Conservation (phyloP, 2,329 filamentous ascomycete species). For the Aspergillus sclerotialis region DNA sequence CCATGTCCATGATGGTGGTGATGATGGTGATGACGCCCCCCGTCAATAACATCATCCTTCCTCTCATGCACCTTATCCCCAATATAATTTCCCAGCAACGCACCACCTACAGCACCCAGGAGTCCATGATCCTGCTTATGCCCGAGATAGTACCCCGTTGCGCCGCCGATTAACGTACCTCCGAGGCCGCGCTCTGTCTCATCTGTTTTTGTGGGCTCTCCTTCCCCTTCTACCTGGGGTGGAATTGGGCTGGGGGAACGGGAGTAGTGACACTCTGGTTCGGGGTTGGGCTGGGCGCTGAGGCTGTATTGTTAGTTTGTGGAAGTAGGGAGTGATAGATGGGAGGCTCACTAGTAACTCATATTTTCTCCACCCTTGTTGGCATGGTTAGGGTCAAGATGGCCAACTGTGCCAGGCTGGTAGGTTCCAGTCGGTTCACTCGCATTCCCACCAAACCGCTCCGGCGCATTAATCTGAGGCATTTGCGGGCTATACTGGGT, state of each 20-base stretch:
- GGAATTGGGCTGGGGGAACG: constrained; percentile 1
- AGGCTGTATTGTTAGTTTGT: no score
- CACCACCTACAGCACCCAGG: constrained; percentile 52
- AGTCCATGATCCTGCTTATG: constrained; percentile 52
- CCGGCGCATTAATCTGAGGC: neutral
- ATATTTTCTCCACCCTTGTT: neutral
- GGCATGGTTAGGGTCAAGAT: neutral
- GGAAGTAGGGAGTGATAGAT: neutral
- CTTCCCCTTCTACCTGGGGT: constrained; percentile 8
- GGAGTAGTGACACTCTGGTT: neutral
- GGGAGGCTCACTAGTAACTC: neutral
- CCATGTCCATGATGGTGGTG: constrained; percentile 14
- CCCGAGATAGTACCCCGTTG: constrained; percentile 51
- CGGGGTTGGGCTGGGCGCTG: neutral
- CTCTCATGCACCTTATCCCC: constrained; percentile 48
- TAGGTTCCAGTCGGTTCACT: neutral
- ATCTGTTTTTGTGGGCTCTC: constrained; percentile 38
- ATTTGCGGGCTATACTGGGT: constrained; percentile 7
- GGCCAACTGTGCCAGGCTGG: neutral
- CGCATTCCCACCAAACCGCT: neutral
- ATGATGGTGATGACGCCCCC: constrained; percentile 4
- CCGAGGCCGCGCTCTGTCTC: constrained; percentile 51
- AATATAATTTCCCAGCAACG: constrained; percentile 48
- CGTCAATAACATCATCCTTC: constrained; percentile 17
- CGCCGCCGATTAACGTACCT: constrained; percentile 50